Evolutionary conservation across 2,329 filamentous ascomycete genomes (phyloP), one percentile per base, ranked within the genome.

Genomic region (Aspergillus novoparasiticus): DNA sequence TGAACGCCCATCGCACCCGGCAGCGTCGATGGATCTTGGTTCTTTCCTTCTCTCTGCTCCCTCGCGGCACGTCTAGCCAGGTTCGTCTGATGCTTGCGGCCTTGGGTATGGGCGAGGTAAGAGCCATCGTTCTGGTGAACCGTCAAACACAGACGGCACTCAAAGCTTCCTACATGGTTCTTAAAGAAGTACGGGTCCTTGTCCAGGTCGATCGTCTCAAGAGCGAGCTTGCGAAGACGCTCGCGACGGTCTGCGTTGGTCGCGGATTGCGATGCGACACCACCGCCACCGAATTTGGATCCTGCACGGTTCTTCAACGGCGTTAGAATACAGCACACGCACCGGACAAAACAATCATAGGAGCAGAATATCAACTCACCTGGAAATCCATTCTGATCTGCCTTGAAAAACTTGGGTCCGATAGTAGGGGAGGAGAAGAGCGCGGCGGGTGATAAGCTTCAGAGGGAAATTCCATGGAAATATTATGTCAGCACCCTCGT

Each of bases 181-280:
- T 96, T 96, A 89, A 99, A 99, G 85, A 98, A 97, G 87, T 98
- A 99, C 0, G 95, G 95, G 82, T 99, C 95, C 82, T 97, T 98
- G 82, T 98, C 95, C 67, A 98, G 91, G 83, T 98, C 94, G 85
- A 99, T 99, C 61, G 93, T 96, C 82, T 99, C 95, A 75, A 99
- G 92, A 63, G 95, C 95, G 76, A 99, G 93, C 83, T 97, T 97
- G 79, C 94, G 93, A 45, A 99, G 90, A 67, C 95, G 94, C 80
- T 99, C 95, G 77, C 95, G 92, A 64, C 95, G 93, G 86, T 98
- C 95, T 69, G 95, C 94, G 80, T 98, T 98, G 66, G 93, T 96
- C 63, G 93, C 92, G 73, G 90, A 94, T 75, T 93, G 89, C 6
- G 94, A 97, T 78, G 95, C 95, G 72, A 98, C 94, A 79, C 95